Base-by-base conservation (phyloP, 768 basidiomycete species). In the Amanita inopinata region DNA sequence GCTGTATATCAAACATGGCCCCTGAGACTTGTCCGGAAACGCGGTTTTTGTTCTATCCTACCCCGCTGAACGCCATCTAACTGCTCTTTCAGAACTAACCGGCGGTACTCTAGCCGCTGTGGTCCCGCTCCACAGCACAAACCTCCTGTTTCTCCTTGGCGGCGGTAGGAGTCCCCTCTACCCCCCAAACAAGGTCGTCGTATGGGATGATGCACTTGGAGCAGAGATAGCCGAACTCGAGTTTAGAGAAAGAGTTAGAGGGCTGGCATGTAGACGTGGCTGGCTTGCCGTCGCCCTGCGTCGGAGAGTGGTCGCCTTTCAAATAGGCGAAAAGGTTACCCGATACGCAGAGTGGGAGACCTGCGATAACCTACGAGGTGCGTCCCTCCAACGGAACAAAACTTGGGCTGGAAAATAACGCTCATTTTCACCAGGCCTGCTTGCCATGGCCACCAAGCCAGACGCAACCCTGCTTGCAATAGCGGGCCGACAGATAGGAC, bases 121-220 rank as follows among this genome's bases (percentile, higher is more conserved):
- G 12, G 71, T 87, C 10, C 90, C 90, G 2, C 64, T 88, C 43
- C 87, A 92, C 55, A 73, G 79, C 8, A 80, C 87, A 8, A 89
- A 87, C 46, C 65, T 93, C 15, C 67, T 92, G 37, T 90, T 91
- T 60, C 77, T 93, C 35, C 69, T 91, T 42, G 90, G 90, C 37
- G 90, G 90, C 33, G 88, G 90, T 28, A 74, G 80, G 42, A 90
- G 85, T 58, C 90, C 90, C 22, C 73, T 83, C 7, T 93, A 91
- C 61, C 85, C 91, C 20, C 85, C 83, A 20, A 93, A 93, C 63
- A 93, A 94, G 65, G 85, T 92, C 41, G 70, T 93, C 49, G 59
- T 94, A 40, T 93, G 88, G 88, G 84, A 93, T 60, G 89, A 89
- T 61, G 73, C 71, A 2, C 62, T 74, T 3, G 76, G 76, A n/a